A percentile compares a stretch with the other conserved stretches of the same genome.
These are phyloP conservation scores for Curvularia verruculosa DNA, from an alignment of 2,329 filamentous ascomycete genomes.

Conservation along the genomic window DNA sequence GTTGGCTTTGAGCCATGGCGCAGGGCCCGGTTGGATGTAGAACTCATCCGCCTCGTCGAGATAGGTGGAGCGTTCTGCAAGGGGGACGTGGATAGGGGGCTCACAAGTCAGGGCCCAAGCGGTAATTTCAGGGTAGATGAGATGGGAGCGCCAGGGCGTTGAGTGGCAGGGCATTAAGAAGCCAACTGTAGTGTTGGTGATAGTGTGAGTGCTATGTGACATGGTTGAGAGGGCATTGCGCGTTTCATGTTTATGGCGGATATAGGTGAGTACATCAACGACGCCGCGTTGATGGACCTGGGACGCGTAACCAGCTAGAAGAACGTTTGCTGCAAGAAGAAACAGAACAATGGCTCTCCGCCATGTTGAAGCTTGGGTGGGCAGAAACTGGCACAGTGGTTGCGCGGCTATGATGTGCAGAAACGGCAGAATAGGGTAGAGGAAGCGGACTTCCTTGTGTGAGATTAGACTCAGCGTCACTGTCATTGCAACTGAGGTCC, in stretches of 20 bases:
- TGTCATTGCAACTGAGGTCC: slow-evolving; percentile 63
- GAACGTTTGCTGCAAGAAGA: slow-evolving; percentile 69
- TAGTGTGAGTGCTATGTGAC: slow-evolving; percentile 46
- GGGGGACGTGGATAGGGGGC: slow-evolving; percentile 74
- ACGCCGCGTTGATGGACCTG: slow-evolving; percentile 79
- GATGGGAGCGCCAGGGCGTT: slow-evolving; percentile 90
- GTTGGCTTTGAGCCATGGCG: slow-evolving; percentile 49
- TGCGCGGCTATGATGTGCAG: slow-evolving; percentile 80
- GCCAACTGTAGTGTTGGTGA: slow-evolving; percentile 60
- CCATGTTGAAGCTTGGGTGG: slow-evolving; percentile 25
- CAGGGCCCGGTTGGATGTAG: slow-evolving; percentile 67
- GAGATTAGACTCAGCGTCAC: slow-evolving; percentile 76
- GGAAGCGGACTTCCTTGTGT: slow-evolving; percentile 97
- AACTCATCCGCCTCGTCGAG: slow-evolving; percentile 91
- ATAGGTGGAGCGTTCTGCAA: slow-evolving; percentile 69
- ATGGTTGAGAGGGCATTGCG: slow-evolving; percentile 37
- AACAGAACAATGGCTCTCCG: slow-evolving; percentile 60
- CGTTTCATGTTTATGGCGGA: slow-evolving; percentile 75
- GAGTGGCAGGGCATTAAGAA: slow-evolving; percentile 97
- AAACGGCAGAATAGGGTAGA: slow-evolving; percentile 88
- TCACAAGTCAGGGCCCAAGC: slow-evolving; percentile 91
- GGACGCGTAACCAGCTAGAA: slow-evolving; percentile 75
- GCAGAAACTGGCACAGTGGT: slow-evolving; percentile 69
- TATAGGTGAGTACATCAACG: slow-evolving; percentile 72
- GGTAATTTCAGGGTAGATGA: slow-evolving; percentile 74